Evolutionary conservation across 1,284 basidiomycete species (phyloP).

Genomic region (Meira miltonrushii): DNA sequence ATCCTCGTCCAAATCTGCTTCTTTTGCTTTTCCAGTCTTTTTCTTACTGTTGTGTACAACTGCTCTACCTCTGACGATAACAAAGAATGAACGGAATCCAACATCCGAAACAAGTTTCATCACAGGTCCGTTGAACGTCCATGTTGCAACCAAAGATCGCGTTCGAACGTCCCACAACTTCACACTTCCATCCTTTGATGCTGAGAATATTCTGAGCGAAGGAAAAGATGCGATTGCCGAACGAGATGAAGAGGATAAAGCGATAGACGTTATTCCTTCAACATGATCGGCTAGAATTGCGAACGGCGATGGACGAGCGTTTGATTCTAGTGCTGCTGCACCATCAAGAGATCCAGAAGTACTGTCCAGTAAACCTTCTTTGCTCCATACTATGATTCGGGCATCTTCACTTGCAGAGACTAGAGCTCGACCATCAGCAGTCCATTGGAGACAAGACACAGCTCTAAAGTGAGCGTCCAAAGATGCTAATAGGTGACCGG

Average conservation of each 20-base stretch:
- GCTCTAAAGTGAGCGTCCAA: constrained; percentile 6
- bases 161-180: constrained; percentile 8
- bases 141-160: constrained; percentile 1
- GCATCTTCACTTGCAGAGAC: constrained; percentile 8
- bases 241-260: neutral
- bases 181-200: constrained; percentile 3
- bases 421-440: neutral
- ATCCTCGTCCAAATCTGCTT: neutral
- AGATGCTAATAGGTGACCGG: constrained; percentile 1
- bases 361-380: neutral
- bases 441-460: constrained; percentile 2
- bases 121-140: constrained; percentile 1
- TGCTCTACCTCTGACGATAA: neutral
- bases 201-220: constrained; percentile 1
- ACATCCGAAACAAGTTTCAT: neutral
- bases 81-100: constrained; percentile 9
- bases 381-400: constrained; percentile 2
- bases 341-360: neutral
- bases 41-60: neutral
- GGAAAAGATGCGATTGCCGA: constrained; percentile 5
- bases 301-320: neutral
- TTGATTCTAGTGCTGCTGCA: neutral
- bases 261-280: constrained; percentile 1
- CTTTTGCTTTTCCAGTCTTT: neutral
- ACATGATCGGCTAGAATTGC: constrained; percentile 7